These are phyloP conservation scores for Aspergillus fructus DNA, from an alignment of 2,329 filamentous ascomycete genomes.

Conservation along the genomic window DNA sequence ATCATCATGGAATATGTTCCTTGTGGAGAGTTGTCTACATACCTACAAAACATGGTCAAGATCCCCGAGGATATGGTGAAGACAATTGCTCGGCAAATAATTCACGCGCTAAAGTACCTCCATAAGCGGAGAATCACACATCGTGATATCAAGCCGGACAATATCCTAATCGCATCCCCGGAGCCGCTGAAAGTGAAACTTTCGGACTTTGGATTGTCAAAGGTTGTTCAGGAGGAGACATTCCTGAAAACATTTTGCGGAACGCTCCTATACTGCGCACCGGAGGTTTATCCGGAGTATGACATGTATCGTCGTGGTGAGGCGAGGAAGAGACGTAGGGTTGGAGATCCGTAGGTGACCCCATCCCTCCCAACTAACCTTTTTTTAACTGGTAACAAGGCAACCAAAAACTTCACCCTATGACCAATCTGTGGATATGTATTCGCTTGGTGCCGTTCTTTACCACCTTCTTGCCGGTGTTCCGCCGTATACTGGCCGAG, in stretches of 20 bases:
- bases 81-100: constrained; percentile 65
- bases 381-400: constrained; percentile 35
- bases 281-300: constrained; percentile 89
- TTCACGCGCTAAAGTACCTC: constrained; percentile 81
- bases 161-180: constrained; percentile 77
- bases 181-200: constrained; percentile 81
- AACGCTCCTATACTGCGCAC: constrained; percentile 91
- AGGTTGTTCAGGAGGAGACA: constrained; percentile 87
- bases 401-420: constrained; percentile 63
- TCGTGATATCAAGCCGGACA: constrained; percentile 98
- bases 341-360: constrained; percentile 44
- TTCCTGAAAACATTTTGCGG: constrained; percentile 97
- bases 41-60: constrained; percentile 60
- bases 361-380: background rate
- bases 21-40: constrained; percentile 76
- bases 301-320: constrained; percentile 61
- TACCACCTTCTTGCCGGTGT: constrained; percentile 79
- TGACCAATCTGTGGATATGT: constrained; percentile 89
- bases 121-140: constrained; percentile 90
- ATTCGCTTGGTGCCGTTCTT: constrained; percentile 90
- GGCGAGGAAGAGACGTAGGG: constrained; percentile 63
- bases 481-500: constrained; percentile 78
- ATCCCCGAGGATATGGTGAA: constrained; percentile 70
- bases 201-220: constrained; percentile 94
- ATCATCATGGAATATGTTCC: constrained; percentile 96